These are phyloP conservation scores for Volvox reticuliferus DNA, from an alignment of 139 green algal species.

Conservation along the genomic window DNA sequence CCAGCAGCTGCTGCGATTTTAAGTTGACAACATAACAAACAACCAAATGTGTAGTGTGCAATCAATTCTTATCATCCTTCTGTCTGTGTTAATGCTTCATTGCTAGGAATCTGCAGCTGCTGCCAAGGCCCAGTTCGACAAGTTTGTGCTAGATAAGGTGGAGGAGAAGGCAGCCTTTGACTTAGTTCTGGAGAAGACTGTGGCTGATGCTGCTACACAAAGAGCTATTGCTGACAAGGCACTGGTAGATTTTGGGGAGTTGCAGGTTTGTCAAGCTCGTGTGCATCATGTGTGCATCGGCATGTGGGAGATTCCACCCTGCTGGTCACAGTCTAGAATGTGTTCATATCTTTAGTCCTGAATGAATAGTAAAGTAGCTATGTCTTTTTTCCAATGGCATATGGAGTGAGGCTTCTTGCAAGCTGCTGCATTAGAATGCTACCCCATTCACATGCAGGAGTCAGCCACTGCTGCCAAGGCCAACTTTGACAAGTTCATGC, in stretches of 20 bases:
- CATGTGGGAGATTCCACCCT: no score
- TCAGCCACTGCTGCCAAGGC: constrained; percentile 20
- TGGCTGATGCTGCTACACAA: not conserved
- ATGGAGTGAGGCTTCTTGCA: no score
- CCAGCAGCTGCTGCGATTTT: no score
- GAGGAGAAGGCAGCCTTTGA: constrained; percentile 47
- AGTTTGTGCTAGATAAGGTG: constrained; percentile 15
- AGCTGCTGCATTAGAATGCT: not conserved
- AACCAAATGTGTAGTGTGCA: no score
- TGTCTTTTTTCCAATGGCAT: no score
- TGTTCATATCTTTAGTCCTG: no score
- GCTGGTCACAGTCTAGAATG: no score
- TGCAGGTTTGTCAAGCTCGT: constrained; percentile 34
- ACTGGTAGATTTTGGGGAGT: constrained; percentile 20
- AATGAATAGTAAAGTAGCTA: no score
- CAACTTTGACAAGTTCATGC: constrained; percentile 32
- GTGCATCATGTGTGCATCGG: no score
- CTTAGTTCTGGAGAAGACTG: constrained; percentile 9
- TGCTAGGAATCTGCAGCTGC: not conserved
- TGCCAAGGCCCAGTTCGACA: constrained; percentile 32
- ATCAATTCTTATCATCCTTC: no score
- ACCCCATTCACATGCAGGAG: not conserved
- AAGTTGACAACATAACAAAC: no score
- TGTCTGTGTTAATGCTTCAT: no score
- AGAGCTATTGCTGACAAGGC: constrained; percentile 28